Evolutionary conservation across 345 rosid species (phyloP).

Genomic region (Hibiscus trionum): DNA sequence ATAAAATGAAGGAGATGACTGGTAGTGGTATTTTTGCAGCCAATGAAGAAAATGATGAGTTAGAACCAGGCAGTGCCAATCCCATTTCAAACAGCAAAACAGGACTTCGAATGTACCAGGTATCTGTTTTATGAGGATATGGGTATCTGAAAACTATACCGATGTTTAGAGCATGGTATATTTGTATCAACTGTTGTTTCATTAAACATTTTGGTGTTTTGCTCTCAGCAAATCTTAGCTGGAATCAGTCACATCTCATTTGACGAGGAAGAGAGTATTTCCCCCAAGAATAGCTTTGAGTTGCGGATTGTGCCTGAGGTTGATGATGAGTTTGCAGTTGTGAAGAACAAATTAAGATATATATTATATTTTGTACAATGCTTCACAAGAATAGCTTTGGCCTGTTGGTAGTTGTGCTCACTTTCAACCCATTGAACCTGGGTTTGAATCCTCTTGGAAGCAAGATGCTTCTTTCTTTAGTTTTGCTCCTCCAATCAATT

Average conservation of each 20-base stretch:
- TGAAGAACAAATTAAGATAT: too few relatives aligned
- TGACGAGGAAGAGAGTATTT: neutral
- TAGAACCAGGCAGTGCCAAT: neutral
- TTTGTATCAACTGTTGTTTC: neutral
- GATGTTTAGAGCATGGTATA: neutral
- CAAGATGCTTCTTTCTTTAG: too few relatives aligned
- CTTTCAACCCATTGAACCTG: too few relatives aligned
- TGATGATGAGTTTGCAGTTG: too few relatives aligned
- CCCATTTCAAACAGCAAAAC: neutral
- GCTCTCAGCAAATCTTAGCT: neutral
- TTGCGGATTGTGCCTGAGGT: too few relatives aligned
- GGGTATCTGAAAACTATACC: neutral
- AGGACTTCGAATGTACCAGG: neutral
- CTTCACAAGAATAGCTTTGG: too few relatives aligned
- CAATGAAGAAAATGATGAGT: neutral
- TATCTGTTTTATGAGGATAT: neutral
- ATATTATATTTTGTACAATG: too few relatives aligned
- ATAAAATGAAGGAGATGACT: neutral
- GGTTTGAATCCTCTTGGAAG: too few relatives aligned
- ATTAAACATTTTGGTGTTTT: conserved; percentile 9
- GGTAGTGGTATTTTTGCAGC: neutral
- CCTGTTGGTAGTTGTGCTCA: too few relatives aligned
- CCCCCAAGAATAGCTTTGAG: too few relatives aligned
- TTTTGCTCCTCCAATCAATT: too few relatives aligned
- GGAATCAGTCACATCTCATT: neutral